Conservation (phyloP, 2,329 filamentous ascomycete genomes). For the Stagonosporopsis chrysanthemi region DNA sequence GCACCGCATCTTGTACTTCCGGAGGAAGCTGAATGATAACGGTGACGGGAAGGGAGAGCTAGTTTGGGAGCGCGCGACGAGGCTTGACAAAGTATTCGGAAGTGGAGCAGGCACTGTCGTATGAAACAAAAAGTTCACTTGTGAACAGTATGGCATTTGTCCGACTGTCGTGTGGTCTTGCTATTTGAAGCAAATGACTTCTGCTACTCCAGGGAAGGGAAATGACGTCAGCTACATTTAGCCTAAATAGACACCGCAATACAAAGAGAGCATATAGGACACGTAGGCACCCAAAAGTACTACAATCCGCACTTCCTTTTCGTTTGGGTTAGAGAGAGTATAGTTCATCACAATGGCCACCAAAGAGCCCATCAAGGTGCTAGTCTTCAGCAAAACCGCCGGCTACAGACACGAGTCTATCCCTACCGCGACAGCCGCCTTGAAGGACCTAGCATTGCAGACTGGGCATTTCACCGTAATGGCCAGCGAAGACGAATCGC, state of each 20-base stretch:
- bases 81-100: slow-evolving; percentile 58
- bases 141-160: not conserved
- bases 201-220: not conserved
- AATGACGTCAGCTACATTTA: not conserved
- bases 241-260: not conserved
- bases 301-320: not conserved
- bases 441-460: slow-evolving; percentile 18
- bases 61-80: slow-evolving; percentile 60
- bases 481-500: slow-evolving; percentile 29
- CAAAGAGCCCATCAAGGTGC: slow-evolving; percentile 18
- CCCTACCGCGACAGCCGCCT: slow-evolving; percentile 23
- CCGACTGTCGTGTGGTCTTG: not conserved
- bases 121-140: not conserved
- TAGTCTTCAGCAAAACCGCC: slow-evolving; percentile 40
- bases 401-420: slow-evolving; percentile 42
- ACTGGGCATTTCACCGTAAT: slow-evolving; percentile 20
- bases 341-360: not conserved
- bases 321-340: not conserved
- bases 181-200: not conserved
- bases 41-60: slow-evolving; percentile 38
- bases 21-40: slow-evolving; percentile 44
- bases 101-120: slow-evolving; percentile 44
- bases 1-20: slow-evolving; percentile 62
- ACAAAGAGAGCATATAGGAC: not conserved
- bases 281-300: not conserved